phyloP scores from a whole-genome alignment of 495 filamentous ascomycete genomes.

The Neurospora africana region DNA sequence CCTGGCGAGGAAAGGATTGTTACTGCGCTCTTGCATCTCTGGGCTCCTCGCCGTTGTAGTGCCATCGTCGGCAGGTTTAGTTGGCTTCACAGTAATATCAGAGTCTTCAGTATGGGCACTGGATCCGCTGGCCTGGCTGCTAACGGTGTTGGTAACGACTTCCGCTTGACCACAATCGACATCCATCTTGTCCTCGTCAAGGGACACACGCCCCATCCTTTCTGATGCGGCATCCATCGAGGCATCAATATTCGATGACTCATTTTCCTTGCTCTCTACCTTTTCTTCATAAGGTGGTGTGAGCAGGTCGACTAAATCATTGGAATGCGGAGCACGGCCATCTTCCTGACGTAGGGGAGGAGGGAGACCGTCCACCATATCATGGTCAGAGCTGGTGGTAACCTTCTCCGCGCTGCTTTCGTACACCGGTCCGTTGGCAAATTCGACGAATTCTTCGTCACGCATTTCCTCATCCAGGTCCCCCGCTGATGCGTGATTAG shows the following conservation, averaged over 20 bases:
- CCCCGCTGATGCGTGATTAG: conserved; percentile 25
- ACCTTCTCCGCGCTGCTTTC: not conserved
- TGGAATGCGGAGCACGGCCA: not conserved
- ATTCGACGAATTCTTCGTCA: conserved; percentile 2
- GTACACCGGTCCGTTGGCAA: not conserved
- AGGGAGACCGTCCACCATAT: not conserved
- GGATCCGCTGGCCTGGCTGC: conserved; percentile 2
- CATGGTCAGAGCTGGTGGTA: not conserved
- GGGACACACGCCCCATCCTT: conserved; percentile 7
- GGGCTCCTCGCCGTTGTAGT: conserved; percentile 9
- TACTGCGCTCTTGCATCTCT: conserved; percentile 31
- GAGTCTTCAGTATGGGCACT: not conserved
- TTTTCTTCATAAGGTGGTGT: conserved; percentile 3
- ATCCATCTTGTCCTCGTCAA: conserved; percentile 5
- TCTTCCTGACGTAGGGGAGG: not conserved
- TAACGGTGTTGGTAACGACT: not conserved
- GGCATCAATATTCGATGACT: not conserved
- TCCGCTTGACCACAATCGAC: not conserved
- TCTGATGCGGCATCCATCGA: not conserved
- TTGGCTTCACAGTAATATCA: not conserved
- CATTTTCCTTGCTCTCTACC: not conserved
- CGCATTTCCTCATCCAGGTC: conserved; percentile 19
- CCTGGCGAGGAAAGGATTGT: conserved; percentile 3
- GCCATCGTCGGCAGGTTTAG: not conserved
- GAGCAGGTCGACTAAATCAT: not conserved